phyloP scores from a whole-genome alignment of 2,329 filamentous ascomycete genomes.

The Celoporthe dispersa region DNA sequence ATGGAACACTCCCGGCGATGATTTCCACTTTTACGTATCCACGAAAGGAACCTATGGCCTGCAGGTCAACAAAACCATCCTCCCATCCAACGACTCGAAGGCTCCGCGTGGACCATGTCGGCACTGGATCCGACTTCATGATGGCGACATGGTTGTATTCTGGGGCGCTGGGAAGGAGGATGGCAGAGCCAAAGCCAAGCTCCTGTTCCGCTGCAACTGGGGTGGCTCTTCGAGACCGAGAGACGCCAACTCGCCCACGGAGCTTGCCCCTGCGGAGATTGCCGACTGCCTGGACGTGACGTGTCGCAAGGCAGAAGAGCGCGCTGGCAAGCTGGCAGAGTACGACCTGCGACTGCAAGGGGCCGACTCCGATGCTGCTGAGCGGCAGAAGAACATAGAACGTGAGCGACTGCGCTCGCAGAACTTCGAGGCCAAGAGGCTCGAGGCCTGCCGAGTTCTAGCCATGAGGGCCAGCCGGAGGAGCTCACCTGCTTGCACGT shows the following conservation, averaged over 20 bases:
- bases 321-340: slow-evolving; percentile 46
- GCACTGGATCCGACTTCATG: slow-evolving; percentile 71
- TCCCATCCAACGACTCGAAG: slow-evolving; percentile 61
- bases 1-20: slow-evolving; percentile 55
- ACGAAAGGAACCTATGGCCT: slow-evolving; percentile 81
- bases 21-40: slow-evolving; percentile 74
- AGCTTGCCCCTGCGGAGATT: slow-evolving; percentile 44
- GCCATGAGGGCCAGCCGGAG: slow-evolving; percentile 31
- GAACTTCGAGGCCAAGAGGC: slow-evolving; percentile 53
- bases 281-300: slow-evolving; percentile 54
- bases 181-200: slow-evolving; percentile 45
- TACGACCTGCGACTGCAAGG: slow-evolving; percentile 47
- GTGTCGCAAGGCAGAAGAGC: slow-evolving; percentile 51
- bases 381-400: slow-evolving; percentile 47
- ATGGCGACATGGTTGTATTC: slow-evolving; percentile 77
- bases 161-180: slow-evolving; percentile 56
- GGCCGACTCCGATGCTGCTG: slow-evolving; percentile 50
- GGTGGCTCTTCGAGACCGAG: slow-evolving; percentile 56
- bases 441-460: slow-evolving; percentile 50
- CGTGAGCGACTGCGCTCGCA: slow-evolving; percentile 54
- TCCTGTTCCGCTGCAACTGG: slow-evolving; percentile 60
- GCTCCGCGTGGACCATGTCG: slow-evolving; percentile 59
- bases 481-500: slow-evolving; percentile 21
- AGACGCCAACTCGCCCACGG: slow-evolving; percentile 28
- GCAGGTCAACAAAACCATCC: slow-evolving; percentile 71